Evolutionary conservation across 495 filamentous ascomycete genomes (phyloP).

Genomic region (Cladorrhinum samala): DNA sequence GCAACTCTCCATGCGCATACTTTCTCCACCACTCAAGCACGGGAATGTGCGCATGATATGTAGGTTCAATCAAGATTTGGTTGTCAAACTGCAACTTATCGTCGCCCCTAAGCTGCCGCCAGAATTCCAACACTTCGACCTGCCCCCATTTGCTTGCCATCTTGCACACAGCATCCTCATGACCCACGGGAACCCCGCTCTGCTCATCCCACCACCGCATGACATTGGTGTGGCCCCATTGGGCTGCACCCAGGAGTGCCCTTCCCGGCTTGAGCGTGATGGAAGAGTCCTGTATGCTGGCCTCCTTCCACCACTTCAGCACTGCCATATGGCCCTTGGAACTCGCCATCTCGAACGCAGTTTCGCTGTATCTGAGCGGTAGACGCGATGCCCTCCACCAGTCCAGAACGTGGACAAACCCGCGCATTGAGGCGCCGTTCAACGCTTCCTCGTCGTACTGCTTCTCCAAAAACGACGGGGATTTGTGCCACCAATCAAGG

Average conservation of each 20-base stretch:
- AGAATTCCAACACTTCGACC: slow-evolving; percentile 74
- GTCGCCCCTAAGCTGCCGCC: slow-evolving; percentile 69
- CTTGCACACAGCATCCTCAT: slow-evolving; percentile 71
- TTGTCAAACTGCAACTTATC: slow-evolving; percentile 82
- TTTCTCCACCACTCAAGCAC: slow-evolving; percentile 90
- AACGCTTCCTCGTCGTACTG: slow-evolving; percentile 70
- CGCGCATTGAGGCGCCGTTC: slow-evolving; percentile 76
- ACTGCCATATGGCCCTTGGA: slow-evolving; percentile 76
- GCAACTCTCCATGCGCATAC: slow-evolving; percentile 53
- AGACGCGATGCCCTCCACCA: slow-evolving; percentile 87
- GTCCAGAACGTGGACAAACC: slow-evolving; percentile 76
- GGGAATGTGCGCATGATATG: slow-evolving; percentile 74
- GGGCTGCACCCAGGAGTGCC: slow-evolving; percentile 71
- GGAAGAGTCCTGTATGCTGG: slow-evolving; percentile 37
- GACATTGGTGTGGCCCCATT: slow-evolving; percentile 63
- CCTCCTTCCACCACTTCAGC: slow-evolving; percentile 83
- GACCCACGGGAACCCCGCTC: slow-evolving; percentile 64
- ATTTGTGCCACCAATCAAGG: slow-evolving; percentile 72
- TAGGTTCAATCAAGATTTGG: slow-evolving; percentile 81
- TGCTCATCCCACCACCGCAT: slow-evolving; percentile 82
- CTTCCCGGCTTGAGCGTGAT: slow-evolving; percentile 67
- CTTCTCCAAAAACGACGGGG: slow-evolving; percentile 70
- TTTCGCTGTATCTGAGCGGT: slow-evolving; percentile 74
- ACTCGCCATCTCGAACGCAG: slow-evolving; percentile 78
- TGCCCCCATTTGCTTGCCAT: slow-evolving; percentile 83